A percentile compares a stretch with the other conserved stretches of the same genome.
phyloP scores from a whole-genome alignment of 1,139 yeast genomes.

The Barnettozyma hawaiiensis region DNA sequence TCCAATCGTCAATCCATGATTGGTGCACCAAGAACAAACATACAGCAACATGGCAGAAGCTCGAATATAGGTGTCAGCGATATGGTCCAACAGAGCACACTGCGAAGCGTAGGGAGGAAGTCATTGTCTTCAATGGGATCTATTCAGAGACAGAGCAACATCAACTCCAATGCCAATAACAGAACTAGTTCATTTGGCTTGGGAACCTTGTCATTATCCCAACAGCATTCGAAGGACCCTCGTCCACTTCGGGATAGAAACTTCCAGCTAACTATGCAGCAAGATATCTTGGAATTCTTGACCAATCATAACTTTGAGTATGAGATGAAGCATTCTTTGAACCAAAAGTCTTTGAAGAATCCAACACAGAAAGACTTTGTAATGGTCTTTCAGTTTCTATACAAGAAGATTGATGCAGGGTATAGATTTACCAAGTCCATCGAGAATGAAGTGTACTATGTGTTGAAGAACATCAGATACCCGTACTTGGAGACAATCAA shows the following conservation, averaged over 20 bases:
- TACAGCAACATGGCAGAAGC: slow-evolving; percentile 12
- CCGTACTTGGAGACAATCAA: slow-evolving; percentile 79
- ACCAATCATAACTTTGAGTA: slow-evolving; percentile 59
- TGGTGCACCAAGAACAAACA: slow-evolving; percentile 23
- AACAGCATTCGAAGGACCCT: slow-evolving; percentile 44
- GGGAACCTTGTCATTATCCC: slow-evolving; percentile 18
- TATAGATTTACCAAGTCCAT: slow-evolving; percentile 62
- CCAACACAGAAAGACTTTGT: slow-evolving; percentile 91
- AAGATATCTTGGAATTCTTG: slow-evolving; percentile 63
- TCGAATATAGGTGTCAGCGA: slow-evolving; percentile 24
- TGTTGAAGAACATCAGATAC: slow-evolving; percentile 61
- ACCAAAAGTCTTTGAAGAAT: slow-evolving; percentile 57
- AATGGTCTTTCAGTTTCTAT: slow-evolving; percentile 72
- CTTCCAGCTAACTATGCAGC: slow-evolving; percentile 60
- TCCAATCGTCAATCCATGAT: slow-evolving; percentile 26
- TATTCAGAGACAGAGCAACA: slow-evolving; percentile 8
- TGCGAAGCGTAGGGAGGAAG: slow-evolving; percentile 21
- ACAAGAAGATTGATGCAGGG: slow-evolving; percentile 72
- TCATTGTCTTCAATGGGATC: slow-evolving; percentile 16
- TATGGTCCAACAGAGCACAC: slow-evolving; percentile 25
- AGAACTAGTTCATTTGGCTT: slow-evolving; percentile 23
- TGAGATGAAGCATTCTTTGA: slow-evolving; percentile 66
- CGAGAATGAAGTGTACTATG: slow-evolving; percentile 69
- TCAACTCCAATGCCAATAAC: slow-evolving; percentile 5
- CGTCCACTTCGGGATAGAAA: slow-evolving; percentile 72